phyloP scores from a whole-genome alignment of 2,329 filamentous ascomycete genomes.

The Paecilomyces sp. region DNA sequence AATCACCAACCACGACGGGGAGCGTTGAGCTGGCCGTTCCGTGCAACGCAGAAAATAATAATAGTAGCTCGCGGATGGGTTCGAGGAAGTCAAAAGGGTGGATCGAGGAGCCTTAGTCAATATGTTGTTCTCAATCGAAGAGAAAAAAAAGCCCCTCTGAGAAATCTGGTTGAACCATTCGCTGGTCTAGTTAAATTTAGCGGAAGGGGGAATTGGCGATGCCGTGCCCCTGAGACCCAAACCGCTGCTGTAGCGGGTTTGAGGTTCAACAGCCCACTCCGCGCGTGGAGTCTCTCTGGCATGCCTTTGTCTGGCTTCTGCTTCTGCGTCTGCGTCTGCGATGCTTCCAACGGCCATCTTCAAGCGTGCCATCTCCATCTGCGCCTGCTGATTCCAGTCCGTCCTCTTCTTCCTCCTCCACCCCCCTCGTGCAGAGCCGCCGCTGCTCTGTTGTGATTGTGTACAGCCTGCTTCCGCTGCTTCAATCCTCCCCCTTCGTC shows the following conservation, averaged over 20 bases:
- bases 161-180: background rate
- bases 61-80: too few species aligned
- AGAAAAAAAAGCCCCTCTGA: background rate
- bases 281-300: background rate
- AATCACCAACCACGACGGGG: background rate
- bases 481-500: background rate
- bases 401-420: background rate
- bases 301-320: background rate
- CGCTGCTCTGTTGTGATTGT: background rate
- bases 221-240: background rate
- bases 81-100: too few species aligned
- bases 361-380: background rate
- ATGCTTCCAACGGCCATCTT: background rate
- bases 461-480: background rate
- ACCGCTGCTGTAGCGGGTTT: background rate
- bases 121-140: background rate
- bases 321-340: background rate
- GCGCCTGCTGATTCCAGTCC: background rate
- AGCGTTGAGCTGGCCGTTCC: too few species aligned
- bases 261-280: background rate
- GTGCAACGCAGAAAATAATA: too few species aligned
- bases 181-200: background rate
- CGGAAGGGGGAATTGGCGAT: background rate
- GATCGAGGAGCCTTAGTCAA: too few species aligned
- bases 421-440: background rate